Evolutionary conservation across 1,284 basidiomycete species (phyloP).

Genomic region (Malassezia cuniculi): DNA sequence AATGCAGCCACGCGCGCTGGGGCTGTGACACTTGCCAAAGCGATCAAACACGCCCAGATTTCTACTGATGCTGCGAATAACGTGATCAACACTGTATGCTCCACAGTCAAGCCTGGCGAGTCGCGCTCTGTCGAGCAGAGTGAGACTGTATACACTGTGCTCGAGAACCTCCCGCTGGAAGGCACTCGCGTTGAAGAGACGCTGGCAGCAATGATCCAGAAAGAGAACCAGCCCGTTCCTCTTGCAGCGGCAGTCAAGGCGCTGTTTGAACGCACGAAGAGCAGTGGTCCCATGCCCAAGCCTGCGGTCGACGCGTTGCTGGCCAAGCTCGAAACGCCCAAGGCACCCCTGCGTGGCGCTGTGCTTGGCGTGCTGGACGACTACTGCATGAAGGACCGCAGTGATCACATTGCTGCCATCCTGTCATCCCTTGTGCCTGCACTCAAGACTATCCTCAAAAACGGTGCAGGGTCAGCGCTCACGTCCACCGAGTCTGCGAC

Average conservation of each 20-base stretch:
- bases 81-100: constrained; percentile 12
- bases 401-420: too few relatives aligned
- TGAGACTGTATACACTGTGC: neutral
- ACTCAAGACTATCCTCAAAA: too few relatives aligned
- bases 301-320: constrained; percentile 18
- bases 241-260: constrained; percentile 23
- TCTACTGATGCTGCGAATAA: constrained; percentile 13
- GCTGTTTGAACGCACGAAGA: constrained; percentile 17
- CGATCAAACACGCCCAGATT: constrained; percentile 13
- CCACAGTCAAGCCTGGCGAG: constrained; percentile 5
- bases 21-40: constrained; percentile 1
- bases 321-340: constrained; percentile 11
- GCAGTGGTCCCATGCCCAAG: constrained; percentile 6
- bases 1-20: constrained; percentile 19
- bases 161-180: constrained; percentile 1
- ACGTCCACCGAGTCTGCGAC: constrained; percentile 31
- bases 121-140: constrained; percentile 11
- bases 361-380: too few relatives aligned
- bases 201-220: constrained; percentile 24
- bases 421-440: too few relatives aligned
- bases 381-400: too few relatives aligned
- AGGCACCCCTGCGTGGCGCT: constrained; percentile 29
- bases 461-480: too few relatives aligned
- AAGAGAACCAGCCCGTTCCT: constrained; percentile 30
- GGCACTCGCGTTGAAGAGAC: constrained; percentile 20